phyloP scores from a whole-genome alignment of 148 eudicot genomes.

The Silene uniflora region DNA sequence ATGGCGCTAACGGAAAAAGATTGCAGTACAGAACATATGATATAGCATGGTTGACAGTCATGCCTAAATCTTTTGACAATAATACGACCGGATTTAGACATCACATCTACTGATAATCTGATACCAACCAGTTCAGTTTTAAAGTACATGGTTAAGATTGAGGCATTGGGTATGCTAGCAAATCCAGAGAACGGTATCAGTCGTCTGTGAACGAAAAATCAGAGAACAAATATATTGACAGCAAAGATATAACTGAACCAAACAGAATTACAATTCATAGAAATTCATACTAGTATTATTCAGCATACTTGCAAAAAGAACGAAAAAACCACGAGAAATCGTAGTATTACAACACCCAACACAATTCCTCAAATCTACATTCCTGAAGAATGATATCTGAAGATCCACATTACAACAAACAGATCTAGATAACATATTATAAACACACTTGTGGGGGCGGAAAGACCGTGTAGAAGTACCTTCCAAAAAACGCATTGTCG shows the following conservation, averaged over 20 bases:
- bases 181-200: background rate
- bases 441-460: background rate
- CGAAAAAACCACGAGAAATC: background rate
- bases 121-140: background rate
- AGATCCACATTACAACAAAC: slow-evolving; percentile 4
- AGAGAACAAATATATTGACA: background rate
- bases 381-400: slow-evolving; percentile 9
- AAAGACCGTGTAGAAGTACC: background rate
- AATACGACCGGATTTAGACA: background rate
- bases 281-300: background rate
- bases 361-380: slow-evolving; percentile 17
- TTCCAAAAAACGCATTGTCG: slow-evolving; percentile 6
- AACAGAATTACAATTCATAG: background rate
- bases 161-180: background rate
- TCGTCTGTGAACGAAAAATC: background rate
- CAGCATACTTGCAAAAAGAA: background rate
- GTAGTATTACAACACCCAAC: slow-evolving; percentile 11
- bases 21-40: too few relatives aligned
- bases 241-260: background rate
- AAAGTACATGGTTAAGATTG: background rate
- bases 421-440: slow-evolving; percentile 20
- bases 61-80: background rate
- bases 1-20: too few relatives aligned
- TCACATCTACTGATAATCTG: background rate
- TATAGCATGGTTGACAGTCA: background rate